A percentile compares a stretch with the other conserved stretches of the same genome.
These are phyloP conservation scores for Penicillium steckii DNA, from an alignment of 495 filamentous ascomycete species.

Conservation along the genomic window DNA sequence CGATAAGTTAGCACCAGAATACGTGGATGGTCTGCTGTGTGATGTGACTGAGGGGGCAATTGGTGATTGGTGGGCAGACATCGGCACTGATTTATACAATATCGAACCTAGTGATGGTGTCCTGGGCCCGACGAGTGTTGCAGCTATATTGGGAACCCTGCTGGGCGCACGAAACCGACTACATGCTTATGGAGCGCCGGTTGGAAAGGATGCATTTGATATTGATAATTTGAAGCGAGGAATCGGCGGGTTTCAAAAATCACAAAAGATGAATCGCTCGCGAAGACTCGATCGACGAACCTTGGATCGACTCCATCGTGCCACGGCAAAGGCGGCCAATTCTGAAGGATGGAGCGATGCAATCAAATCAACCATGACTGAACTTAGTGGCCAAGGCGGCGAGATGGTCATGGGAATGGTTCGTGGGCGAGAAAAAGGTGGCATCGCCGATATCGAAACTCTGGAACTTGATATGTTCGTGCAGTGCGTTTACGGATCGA, in stretches of 20 bases:
- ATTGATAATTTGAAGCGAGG: conserved; percentile 75
- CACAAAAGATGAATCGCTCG: conserved; percentile 74
- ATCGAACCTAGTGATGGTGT: conserved; percentile 90
- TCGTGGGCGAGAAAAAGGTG: conserved; percentile 79
- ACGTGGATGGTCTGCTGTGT: conserved; percentile 89
- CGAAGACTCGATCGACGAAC: conserved; percentile 81
- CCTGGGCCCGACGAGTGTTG: conserved; percentile 87
- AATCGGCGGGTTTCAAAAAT: conserved; percentile 85
- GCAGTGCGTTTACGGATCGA: conserved; percentile 70
- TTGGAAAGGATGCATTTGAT: conserved; percentile 92
- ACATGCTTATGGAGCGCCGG: conserved; percentile 75
- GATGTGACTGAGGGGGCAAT: conserved; percentile 90
- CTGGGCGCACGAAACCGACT: conserved; percentile 88
- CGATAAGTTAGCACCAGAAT: conserved; percentile 81
- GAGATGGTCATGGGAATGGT: conserved; percentile 94
- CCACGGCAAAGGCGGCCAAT: conserved; percentile 84
- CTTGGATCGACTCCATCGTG: conserved; percentile 72
- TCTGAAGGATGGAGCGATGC: conserved; percentile 81
- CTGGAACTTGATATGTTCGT: conserved; percentile 83
- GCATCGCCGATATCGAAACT: conserved; percentile 90
- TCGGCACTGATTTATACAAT: conserved; percentile 86
- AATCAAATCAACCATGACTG: conserved; percentile 91
- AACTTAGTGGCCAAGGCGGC: conserved; percentile 91
- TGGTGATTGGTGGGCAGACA: conserved; percentile 94
- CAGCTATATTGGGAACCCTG: conserved; percentile 81